Evolutionary conservation across 768 basidiomycete genomes (phyloP).

Genomic region (Leucogyrophana mollusca): DNA sequence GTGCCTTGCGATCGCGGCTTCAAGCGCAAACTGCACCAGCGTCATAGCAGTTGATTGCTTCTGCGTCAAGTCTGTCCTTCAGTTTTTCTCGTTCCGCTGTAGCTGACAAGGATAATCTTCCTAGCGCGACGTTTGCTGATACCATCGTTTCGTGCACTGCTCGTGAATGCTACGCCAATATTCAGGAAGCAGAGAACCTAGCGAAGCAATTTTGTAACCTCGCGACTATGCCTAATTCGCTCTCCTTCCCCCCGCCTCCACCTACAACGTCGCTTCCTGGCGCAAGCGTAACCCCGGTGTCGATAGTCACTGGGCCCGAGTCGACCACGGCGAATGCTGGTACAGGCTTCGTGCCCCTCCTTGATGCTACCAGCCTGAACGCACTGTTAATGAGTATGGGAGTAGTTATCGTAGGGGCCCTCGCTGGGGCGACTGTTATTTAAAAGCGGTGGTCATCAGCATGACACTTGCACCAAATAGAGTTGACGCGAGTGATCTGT

Average conservation of each 20-base stretch:
- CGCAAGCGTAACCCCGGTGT: slow-evolving; percentile 2
- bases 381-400: neutral
- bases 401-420: neutral
- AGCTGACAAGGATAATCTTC: neutral
- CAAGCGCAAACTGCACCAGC: slow-evolving; percentile 40
- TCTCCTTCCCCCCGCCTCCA: slow-evolving; percentile 35
- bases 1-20: slow-evolving; percentile 41
- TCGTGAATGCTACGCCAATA: slow-evolving; percentile 33
- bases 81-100: neutral
- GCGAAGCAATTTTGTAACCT: slow-evolving; percentile 48
- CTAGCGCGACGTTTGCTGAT: slow-evolving; percentile 34
- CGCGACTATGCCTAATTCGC: slow-evolving; percentile 32
- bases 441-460: too few species aligned
- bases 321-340: neutral
- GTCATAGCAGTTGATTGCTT: slow-evolving; percentile 50
- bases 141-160: slow-evolving; percentile 38
- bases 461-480: too few species aligned
- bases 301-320: slow-evolving; percentile 1
- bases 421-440: too few species aligned
- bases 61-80: slow-evolving; percentile 42
- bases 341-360: too few species aligned
- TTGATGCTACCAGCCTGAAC: neutral
- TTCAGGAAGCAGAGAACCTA: slow-evolving; percentile 40
- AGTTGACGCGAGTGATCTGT: too few species aligned
- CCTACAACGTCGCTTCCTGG: neutral